Evolutionary conservation across 2,329 filamentous ascomycete genomes (phyloP).

Genomic region (Cladosporium halotolerans): DNA sequence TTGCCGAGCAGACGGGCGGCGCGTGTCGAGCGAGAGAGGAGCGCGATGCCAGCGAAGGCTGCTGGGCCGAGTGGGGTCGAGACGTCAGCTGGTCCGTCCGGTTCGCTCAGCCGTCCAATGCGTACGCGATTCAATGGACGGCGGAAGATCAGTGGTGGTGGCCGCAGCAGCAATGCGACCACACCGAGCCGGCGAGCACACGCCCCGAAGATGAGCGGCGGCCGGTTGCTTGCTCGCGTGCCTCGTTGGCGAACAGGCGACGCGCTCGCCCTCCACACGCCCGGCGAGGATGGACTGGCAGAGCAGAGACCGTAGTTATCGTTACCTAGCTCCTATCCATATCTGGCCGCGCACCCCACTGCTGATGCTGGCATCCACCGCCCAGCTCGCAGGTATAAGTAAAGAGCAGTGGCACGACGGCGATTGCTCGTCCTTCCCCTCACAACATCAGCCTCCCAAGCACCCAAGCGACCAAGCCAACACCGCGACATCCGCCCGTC

Average conservation of each 20-base stretch:
- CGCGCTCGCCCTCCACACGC: not conserved
- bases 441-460: not conserved
- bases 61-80: not conserved
- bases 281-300: not conserved
- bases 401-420: not conserved
- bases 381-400: not conserved
- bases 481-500: not conserved
- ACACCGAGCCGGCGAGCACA: not conserved
- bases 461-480: not conserved
- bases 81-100: not conserved
- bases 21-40: not conserved
- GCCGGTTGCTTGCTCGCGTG: not conserved
- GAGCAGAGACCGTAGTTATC: not conserved
- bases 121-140: no score
- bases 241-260: not conserved
- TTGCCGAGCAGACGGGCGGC: not conserved
- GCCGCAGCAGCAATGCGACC: not conserved
- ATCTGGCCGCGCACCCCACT: not conserved
- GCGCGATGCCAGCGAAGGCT: not conserved
- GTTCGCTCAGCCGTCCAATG: not conserved
- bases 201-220: not conserved
- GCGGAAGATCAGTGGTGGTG: not conserved
- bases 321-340: not conserved
- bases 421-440: not conserved
- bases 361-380: not conserved